phyloP scores from a whole-genome alignment of 73 alveolate genomes.

The Tetrahymena thermophila region DNA sequence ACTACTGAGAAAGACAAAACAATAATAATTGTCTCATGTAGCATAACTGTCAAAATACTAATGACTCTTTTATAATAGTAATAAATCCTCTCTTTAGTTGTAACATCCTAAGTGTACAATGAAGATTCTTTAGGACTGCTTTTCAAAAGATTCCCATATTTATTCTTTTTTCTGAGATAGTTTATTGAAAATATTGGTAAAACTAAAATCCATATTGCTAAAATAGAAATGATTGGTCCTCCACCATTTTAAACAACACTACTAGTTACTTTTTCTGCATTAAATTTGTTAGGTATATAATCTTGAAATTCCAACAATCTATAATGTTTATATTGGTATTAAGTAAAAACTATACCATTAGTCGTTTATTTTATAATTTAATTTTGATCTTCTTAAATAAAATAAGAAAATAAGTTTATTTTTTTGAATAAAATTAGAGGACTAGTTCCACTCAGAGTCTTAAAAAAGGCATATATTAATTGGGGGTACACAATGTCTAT shows the following conservation, averaged over 20 bases:
- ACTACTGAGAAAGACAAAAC: not conserved
- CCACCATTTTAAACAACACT: not conserved
- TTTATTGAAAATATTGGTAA: not conserved
- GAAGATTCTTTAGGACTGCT: not conserved
- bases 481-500: not conserved
- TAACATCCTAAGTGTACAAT: not conserved
- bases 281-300: not conserved
- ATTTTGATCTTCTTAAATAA: not conserved
- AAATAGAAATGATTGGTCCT: not conserved
- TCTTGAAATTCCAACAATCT: not conserved
- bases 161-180: not conserved
- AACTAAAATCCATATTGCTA: not conserved
- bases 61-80: not conserved
- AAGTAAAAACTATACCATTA: not conserved
- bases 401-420: not conserved
- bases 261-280: not conserved
- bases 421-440: not conserved
- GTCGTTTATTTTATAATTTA: not conserved
- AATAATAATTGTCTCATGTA: not conserved
- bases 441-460: not conserved
- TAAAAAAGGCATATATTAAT: not conserved
- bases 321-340: not conserved
- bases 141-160: not conserved
- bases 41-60: not conserved
- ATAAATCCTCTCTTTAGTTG: not conserved